Conservation (phyloP, 768 basidiomycete species). For the Xanthoconium stramineum region DNA sequence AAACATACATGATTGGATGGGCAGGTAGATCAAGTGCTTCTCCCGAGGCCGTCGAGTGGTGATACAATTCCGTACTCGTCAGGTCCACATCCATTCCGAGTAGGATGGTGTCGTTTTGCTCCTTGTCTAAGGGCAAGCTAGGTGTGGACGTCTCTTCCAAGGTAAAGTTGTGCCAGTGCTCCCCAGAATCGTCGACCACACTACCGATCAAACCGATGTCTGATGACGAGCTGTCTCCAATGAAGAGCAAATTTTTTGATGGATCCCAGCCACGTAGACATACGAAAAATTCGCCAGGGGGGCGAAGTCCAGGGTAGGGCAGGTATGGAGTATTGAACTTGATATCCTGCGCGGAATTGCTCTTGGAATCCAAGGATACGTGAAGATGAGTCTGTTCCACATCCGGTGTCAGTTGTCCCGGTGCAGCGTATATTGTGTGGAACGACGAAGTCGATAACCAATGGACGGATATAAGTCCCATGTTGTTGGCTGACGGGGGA, state of each 20-base stretch:
- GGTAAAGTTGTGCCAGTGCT: conserved; percentile 43
- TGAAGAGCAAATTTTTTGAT: conserved; percentile 39
- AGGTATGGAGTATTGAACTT: conserved; percentile 39
- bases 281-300: conserved; percentile 42
- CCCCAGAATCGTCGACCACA: conserved; percentile 25
- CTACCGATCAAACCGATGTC: conserved; percentile 48
- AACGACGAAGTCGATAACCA: conserved; percentile 75
- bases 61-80: conserved; percentile 44
- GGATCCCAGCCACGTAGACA: conserved; percentile 44
- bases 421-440: conserved; percentile 58
- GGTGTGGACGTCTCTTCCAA: conserved; percentile 52
- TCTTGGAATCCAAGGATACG: conserved; percentile 41
- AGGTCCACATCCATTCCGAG: conserved; percentile 65
- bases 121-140: conserved; percentile 63
- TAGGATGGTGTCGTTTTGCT: conserved; percentile 67
- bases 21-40: conserved; percentile 43
- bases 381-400: conserved; percentile 42
- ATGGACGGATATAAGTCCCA: conserved; percentile 48
- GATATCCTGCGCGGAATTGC: conserved; percentile 35
- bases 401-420: conserved; percentile 35
- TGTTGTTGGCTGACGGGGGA: conserved; percentile 50
- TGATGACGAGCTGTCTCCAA: conserved; percentile 49
- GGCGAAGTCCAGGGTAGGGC: conserved; percentile 44
- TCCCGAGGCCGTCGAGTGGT: conserved; percentile 37
- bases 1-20: conserved; percentile 68